These are phyloP conservation scores for Dactylellina leptospora DNA, from an alignment of 2,329 filamentous ascomycete species.

Conservation along the genomic window DNA sequence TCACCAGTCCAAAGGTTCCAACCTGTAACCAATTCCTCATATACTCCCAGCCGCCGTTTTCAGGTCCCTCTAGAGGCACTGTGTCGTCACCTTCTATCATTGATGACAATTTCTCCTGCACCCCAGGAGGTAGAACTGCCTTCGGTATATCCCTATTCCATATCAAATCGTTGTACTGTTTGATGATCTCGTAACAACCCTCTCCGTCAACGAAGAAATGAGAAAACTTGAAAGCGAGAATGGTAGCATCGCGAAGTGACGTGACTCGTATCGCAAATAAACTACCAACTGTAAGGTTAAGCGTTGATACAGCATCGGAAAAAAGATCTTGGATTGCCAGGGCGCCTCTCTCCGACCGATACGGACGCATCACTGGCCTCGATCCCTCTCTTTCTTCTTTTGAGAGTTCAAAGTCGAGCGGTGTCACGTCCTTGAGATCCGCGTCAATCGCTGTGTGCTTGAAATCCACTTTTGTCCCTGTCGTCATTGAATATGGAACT, in stretches of 20 bases:
- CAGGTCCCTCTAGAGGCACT: neutral
- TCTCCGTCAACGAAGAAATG: conserved; percentile 39
- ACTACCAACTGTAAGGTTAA: conserved; percentile 20
- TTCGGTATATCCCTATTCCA: conserved; percentile 10
- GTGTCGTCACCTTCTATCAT: conserved; percentile 29
- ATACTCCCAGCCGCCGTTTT: conserved; percentile 30
- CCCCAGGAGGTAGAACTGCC: conserved; percentile 24
- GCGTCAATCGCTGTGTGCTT: conserved; percentile 12
- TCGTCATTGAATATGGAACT: conserved; percentile 28
- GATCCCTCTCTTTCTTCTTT: conserved; percentile 7
- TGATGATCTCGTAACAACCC: conserved; percentile 27
- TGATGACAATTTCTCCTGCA: conserved; percentile 12
- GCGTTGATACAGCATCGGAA: conserved; percentile 12
- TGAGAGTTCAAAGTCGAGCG: conserved; percentile 19
- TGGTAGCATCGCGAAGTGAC: conserved; percentile 26
- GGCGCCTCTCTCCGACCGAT: conserved; percentile 4
- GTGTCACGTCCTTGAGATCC: conserved; percentile 11
- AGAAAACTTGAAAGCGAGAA: conserved; percentile 34
- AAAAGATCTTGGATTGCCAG: conserved; percentile 9
- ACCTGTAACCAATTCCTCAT: conserved; percentile 26
- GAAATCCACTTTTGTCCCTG: conserved; percentile 24
- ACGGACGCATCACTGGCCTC: conserved; percentile 20
- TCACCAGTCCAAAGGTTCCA: neutral
- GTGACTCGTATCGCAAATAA: conserved; percentile 38
- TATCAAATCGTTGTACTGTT: conserved; percentile 15